These are phyloP conservation scores for Peribolospora kevripleyi DNA, from an alignment of 768 basidiomycete species.

Conservation along the genomic window DNA sequence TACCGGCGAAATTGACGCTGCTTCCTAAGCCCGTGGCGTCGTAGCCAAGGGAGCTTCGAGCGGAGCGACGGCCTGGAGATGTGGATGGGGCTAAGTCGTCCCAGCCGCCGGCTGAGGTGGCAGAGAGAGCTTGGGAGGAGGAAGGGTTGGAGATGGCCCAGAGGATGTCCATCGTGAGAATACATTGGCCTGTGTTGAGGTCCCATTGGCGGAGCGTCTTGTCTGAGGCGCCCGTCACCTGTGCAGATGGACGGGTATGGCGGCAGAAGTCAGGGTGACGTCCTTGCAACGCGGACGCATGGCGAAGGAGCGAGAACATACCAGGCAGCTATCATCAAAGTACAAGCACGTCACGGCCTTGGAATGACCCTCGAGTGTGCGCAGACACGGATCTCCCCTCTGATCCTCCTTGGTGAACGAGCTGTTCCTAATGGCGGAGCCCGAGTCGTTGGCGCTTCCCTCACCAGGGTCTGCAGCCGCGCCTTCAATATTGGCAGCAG, in stretches of 20 bases:
- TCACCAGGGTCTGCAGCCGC: slow-evolving; percentile 8
- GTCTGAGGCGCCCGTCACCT: slow-evolving; percentile 95
- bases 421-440: slow-evolving; percentile 10
- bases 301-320: slow-evolving; percentile 21
- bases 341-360: slow-evolving; percentile 82
- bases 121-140: slow-evolving; percentile 4
- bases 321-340: slow-evolving; percentile 83
- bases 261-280: slow-evolving; percentile 9
- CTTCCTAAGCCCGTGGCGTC: neutral
- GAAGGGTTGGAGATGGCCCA: slow-evolving; percentile 94
- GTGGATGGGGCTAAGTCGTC: slow-evolving; percentile 1
- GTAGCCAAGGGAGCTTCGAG: slow-evolving; percentile 7
- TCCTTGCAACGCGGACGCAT: neutral
- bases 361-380: slow-evolving; percentile 67
- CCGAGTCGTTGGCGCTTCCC: neutral
- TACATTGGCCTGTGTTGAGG: slow-evolving; percentile 83
- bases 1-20: slow-evolving; percentile 21
- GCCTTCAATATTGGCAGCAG: slow-evolving; percentile 6
- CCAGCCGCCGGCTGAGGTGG: slow-evolving; percentile 7
- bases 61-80: slow-evolving; percentile 11
- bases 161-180: slow-evolving; percentile 97
- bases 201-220: slow-evolving; percentile 99
- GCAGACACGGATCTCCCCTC: slow-evolving; percentile 37
- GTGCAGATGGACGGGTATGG: neutral
- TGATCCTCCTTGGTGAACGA: slow-evolving; percentile 27